Conservation (phyloP, 2,329 filamentous ascomycete species). For the Botrytis fragariae region DNA sequence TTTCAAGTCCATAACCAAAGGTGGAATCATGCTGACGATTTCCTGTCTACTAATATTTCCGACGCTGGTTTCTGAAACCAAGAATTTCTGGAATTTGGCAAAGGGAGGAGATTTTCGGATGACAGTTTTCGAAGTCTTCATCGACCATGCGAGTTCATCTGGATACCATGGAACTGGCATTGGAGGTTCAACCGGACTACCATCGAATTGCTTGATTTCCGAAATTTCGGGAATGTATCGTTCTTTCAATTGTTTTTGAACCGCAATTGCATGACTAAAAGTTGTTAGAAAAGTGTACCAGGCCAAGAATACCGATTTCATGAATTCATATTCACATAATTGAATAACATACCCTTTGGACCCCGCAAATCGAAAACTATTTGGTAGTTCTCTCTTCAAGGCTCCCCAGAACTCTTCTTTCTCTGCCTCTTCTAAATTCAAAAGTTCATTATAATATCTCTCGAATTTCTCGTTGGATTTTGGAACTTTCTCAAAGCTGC, state of each 20-base stretch:
- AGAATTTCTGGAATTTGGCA: slow-evolving; percentile 92
- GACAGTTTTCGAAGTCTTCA: slow-evolving; percentile 97
- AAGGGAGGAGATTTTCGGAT: slow-evolving; percentile 93
- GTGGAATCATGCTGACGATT: slow-evolving; percentile 98
- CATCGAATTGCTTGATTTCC: slow-evolving; percentile 79
- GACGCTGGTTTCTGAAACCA: slow-evolving; percentile 94
- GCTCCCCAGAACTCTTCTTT: slow-evolving; percentile 79
- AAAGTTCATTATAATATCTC: slow-evolving; percentile 77
- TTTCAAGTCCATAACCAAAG: slow-evolving; percentile 83
- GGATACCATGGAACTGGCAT: slow-evolving; percentile 87
- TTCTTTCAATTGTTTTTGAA: slow-evolving; percentile 82
- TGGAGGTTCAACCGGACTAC: slow-evolving; percentile 76
- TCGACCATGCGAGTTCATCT: slow-evolving; percentile 91
- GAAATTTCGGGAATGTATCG: slow-evolving; percentile 89
- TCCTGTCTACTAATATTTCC: slow-evolving; percentile 98
- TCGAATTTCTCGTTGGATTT: slow-evolving; percentile 85
- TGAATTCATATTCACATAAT: neutral
- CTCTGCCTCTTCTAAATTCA: slow-evolving; percentile 75
- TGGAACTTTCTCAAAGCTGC: slow-evolving; percentile 55
- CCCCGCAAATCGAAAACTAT: slow-evolving; percentile 96
- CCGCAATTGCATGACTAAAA: slow-evolving; percentile 81
- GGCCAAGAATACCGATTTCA: slow-evolving; percentile 11
- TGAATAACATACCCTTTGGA: slow-evolving; percentile 69
- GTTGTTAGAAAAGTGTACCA: slow-evolving; percentile 17
- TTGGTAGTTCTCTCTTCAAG: slow-evolving; percentile 81